Conservation (phyloP, 1,284 basidiomycete species). For the Ganoderma meredithae region DNA sequence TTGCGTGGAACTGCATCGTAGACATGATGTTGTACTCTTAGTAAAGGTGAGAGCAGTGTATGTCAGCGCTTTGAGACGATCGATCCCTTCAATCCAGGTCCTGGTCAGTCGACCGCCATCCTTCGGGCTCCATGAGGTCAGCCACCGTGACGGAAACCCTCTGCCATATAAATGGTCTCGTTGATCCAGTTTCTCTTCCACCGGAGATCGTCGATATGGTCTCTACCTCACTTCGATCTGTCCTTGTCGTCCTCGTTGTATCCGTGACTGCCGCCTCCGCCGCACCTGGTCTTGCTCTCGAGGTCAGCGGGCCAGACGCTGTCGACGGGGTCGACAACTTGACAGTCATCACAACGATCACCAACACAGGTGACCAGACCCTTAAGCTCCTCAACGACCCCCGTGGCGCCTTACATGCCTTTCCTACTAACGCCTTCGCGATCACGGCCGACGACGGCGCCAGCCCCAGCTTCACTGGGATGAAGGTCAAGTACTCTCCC, state of each 20-base stretch:
- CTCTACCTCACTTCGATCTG: not conserved
- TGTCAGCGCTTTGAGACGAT: no score
- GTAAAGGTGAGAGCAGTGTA: no score
- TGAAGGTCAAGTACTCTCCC: not conserved
- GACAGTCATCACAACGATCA: not conserved
- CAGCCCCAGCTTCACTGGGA: not conserved
- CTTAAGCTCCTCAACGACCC: not conserved
- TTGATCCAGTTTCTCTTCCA: no score
- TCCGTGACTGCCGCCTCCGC: not conserved
- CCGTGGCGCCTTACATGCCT: not conserved
- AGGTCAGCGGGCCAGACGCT: not conserved
- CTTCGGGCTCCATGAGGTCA: no score
- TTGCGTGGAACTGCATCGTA: no score
- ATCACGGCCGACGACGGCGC: not conserved
- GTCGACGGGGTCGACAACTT: not conserved
- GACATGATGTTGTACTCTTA: no score
- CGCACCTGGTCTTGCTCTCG: not conserved
- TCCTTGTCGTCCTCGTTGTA: not conserved
- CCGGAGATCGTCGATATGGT: not conserved
- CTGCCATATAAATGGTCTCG: no score
- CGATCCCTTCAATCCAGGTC: no score
- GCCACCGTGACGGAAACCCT: no score
- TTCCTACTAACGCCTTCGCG: not conserved
- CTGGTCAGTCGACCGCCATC: no score
- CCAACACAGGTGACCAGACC: not conserved